A percentile compares a stretch with the other conserved stretches of the same genome.
phyloP scores from a whole-genome alignment of 1,139 yeast genomes.

The Taphrina populina region DNA sequence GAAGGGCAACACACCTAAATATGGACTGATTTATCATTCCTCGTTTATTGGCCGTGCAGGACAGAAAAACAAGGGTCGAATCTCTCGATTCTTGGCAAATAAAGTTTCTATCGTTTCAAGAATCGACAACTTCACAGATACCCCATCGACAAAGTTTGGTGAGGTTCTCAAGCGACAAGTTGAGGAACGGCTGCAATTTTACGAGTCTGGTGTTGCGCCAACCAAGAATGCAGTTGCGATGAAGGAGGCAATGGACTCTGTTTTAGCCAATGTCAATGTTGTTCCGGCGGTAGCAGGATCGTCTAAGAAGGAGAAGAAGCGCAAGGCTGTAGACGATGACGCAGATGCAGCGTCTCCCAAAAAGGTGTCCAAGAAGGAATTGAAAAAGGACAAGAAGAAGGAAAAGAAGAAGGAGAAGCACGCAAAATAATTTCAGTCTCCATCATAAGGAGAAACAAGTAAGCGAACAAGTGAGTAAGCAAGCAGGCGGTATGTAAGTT shows the following conservation, averaged over 20 bases:
- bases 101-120: constrained; percentile 98
- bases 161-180: constrained; percentile 89
- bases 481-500: no score
- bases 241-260: constrained; percentile 77
- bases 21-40: constrained; percentile 95
- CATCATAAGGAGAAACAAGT: no score
- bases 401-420: constrained; percentile 55
- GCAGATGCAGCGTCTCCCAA: constrained; percentile 49
- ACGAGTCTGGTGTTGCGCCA: constrained; percentile 95
- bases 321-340: constrained; percentile 55
- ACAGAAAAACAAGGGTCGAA: constrained; percentile 97
- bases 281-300: constrained; percentile 55
- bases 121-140: constrained; percentile 79
- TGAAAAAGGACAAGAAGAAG: constrained; percentile 43
- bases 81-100: constrained; percentile 97
- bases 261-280: constrained; percentile 50
- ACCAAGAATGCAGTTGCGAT: constrained; percentile 95
- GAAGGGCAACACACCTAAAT: constrained; percentile 97
- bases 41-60: constrained; percentile 96
- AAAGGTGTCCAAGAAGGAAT: constrained; percentile 47
- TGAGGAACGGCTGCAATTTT: constrained; percentile 93
- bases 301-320: constrained; percentile 47
- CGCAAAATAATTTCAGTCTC: constrained; percentile 1
- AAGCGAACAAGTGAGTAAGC: no score
- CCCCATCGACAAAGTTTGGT: constrained; percentile 72